Conservation (phyloP, 2,329 filamentous ascomycete genomes). For the Sporothrix phasma region DNA sequence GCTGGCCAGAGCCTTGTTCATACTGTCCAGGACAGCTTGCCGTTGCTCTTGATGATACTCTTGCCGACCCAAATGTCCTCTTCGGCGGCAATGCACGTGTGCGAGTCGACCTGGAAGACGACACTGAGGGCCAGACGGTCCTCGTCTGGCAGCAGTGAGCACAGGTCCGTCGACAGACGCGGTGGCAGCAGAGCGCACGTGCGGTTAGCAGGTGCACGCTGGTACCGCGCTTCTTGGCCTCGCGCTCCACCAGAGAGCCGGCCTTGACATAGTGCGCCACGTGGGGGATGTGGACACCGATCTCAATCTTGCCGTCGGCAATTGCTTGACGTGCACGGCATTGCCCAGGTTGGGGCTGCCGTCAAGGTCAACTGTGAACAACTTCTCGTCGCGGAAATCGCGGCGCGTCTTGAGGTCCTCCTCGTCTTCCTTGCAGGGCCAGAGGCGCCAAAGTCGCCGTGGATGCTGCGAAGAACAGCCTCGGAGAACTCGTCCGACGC, state of each 20-base stretch:
- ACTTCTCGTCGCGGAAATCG: conserved; percentile 80
- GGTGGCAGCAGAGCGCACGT: conserved; percentile 79
- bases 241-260: conserved; percentile 89
- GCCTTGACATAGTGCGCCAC: conserved; percentile 94
- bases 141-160: conserved; percentile 76
- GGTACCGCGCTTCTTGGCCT: conserved; percentile 95
- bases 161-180: conserved; percentile 76
- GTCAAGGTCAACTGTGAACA: conserved; percentile 87
- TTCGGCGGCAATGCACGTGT: conserved; percentile 68
- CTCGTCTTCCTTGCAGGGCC: conserved; percentile 64
- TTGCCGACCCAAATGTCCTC: conserved; percentile 92
- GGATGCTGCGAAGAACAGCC: conserved; percentile 84
- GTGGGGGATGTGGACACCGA: conserved; percentile 91
- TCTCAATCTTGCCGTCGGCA: conserved; percentile 76
- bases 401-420: conserved; percentile 62
- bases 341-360: conserved; percentile 83
- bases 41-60: conserved; percentile 82
- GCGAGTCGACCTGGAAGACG: conserved; percentile 79
- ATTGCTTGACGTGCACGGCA: conserved; percentile 84
- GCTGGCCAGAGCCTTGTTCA: conserved; percentile 69
- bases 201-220: conserved; percentile 91
- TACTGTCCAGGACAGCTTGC: conserved; percentile 78
- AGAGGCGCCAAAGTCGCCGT: conserved; percentile 76
- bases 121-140: conserved; percentile 88
- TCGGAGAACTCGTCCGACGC: conserved; percentile 96